Evolutionary conservation across 2,329 filamentous ascomycete genomes (phyloP).

Genomic region (Ophiosphaerella narmari): DNA sequence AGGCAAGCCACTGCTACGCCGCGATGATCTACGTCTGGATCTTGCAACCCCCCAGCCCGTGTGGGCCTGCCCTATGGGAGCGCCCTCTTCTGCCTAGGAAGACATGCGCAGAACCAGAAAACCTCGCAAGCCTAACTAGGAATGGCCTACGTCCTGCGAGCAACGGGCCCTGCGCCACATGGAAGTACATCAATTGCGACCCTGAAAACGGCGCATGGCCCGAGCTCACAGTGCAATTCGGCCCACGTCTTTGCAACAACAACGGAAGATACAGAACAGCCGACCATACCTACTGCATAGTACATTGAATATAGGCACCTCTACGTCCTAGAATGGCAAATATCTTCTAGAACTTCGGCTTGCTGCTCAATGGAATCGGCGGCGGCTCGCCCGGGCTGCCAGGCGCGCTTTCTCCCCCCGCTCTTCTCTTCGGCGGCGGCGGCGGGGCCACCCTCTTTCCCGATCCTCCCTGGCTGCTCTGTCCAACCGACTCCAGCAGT

Average conservation of each 20-base stretch:
- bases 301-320: background rate
- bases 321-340: background rate
- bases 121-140: slow-evolving; percentile 23
- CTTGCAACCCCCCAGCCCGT: background rate
- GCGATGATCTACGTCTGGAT: slow-evolving; percentile 13
- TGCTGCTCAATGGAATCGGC: slow-evolving; percentile 62
- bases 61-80: background rate
- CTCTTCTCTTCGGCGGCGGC: slow-evolving; percentile 61
- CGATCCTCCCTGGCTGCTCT: slow-evolving; percentile 32
- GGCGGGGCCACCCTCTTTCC: slow-evolving; percentile 63
- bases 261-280: no score
- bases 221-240: no score
- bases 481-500: slow-evolving; percentile 29
- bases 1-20: slow-evolving; percentile 17
- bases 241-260: no score
- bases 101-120: background rate
- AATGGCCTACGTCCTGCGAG: slow-evolving; percentile 2
- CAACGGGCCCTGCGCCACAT: no score
- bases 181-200: no score
- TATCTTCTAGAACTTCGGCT: slow-evolving; percentile 51
- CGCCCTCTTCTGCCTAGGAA: background rate
- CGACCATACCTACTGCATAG: no score
- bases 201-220: no score
- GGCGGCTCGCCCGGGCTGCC: slow-evolving; percentile 50
- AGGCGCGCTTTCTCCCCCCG: slow-evolving; percentile 43